phyloP scores from a whole-genome alignment of 2,329 filamentous ascomycete genomes.

The Monilinia vaccinii-corymbosi region DNA sequence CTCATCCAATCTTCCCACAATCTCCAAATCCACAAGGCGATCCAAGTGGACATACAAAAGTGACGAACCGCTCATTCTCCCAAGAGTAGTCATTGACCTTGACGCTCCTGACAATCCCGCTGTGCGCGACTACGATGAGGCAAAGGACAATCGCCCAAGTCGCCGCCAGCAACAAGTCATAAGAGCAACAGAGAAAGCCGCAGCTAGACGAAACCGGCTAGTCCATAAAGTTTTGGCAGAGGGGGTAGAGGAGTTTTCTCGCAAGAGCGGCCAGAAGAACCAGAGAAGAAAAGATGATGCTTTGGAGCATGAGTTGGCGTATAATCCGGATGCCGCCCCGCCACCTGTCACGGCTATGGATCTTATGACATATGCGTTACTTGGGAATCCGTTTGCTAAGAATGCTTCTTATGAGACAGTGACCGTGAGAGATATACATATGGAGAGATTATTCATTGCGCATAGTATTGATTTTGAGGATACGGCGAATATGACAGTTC shows the following conservation, averaged over 20 bases:
- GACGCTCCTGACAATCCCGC: conserved; percentile 38
- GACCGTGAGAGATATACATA: neutral
- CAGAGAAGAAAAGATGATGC: neutral
- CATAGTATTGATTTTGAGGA: neutral
- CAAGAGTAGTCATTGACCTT: conserved; percentile 41
- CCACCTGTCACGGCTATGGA: conserved; percentile 9
- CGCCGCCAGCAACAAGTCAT: neutral
- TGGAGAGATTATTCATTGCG: neutral
- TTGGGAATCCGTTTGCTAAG: conserved; percentile 13
- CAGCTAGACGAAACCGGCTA: neutral
- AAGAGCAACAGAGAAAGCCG: neutral
- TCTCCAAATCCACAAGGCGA: conserved; percentile 8
- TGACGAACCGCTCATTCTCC: conserved; percentile 29
- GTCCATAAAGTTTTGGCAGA: neutral
- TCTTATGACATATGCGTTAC: conserved; percentile 19
- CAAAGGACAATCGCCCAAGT: neutral
- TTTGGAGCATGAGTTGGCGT: conserved; percentile 1
- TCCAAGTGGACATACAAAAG: conserved; percentile 8
- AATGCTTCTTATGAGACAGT: neutral
- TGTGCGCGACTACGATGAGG: conserved; percentile 26
- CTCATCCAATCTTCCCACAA: neutral
- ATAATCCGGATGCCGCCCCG: neutral
- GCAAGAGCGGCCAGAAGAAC: neutral
- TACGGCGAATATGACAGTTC: neutral
- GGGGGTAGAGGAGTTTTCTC: neutral